Evolutionary conservation across 2,329 filamentous ascomycete species (phyloP).

Genomic region (Colletotrichum abscissum): DNA sequence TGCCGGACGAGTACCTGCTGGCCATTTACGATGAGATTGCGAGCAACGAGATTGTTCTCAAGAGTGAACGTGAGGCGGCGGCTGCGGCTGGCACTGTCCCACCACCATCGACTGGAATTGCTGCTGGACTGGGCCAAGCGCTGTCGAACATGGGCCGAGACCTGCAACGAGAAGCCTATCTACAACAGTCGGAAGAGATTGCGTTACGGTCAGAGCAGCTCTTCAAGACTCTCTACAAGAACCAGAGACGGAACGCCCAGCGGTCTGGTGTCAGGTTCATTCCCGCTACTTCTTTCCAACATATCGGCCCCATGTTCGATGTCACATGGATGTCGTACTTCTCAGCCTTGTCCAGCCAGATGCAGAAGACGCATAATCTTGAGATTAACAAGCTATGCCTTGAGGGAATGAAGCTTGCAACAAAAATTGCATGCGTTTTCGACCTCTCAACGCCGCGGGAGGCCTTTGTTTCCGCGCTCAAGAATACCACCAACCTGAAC

Average conservation of each 20-base stretch:
- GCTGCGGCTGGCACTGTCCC: slow-evolving; percentile 77
- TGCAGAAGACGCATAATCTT: slow-evolving; percentile 92
- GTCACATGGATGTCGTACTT: slow-evolving; percentile 99
- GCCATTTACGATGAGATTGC: slow-evolving; percentile 94
- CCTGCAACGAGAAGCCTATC: slow-evolving; percentile 89
- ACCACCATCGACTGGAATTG: slow-evolving; percentile 74
- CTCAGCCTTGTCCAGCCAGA: slow-evolving; percentile 91
- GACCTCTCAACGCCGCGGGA: slow-evolving; percentile 93
- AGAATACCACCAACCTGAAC: slow-evolving; percentile 94
- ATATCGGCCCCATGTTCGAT: slow-evolving; percentile 98
- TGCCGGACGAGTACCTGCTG: slow-evolving; percentile 91
- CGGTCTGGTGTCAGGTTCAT: slow-evolving; percentile 82
- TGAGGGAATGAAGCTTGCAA: slow-evolving; percentile 94
- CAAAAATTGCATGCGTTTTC: slow-evolving; percentile 92
- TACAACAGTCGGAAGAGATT: slow-evolving; percentile 96
- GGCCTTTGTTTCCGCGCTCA: slow-evolving; percentile 92
- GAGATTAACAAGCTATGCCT: slow-evolving; percentile 93
- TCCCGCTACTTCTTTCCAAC: slow-evolving; percentile 90
- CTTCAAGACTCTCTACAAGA: slow-evolving; percentile 92
- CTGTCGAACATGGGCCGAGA: slow-evolving; percentile 93
- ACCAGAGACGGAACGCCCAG: slow-evolving; percentile 83
- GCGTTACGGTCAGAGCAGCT: slow-evolving; percentile 79
- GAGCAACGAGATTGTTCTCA: slow-evolving; percentile 91
- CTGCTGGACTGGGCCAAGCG: slow-evolving; percentile 86
- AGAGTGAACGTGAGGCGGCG: slow-evolving; percentile 90